Base-by-base conservation (phyloP, 2,329 filamentous ascomycete genomes). In the Cryphonectria carpinicola region DNA sequence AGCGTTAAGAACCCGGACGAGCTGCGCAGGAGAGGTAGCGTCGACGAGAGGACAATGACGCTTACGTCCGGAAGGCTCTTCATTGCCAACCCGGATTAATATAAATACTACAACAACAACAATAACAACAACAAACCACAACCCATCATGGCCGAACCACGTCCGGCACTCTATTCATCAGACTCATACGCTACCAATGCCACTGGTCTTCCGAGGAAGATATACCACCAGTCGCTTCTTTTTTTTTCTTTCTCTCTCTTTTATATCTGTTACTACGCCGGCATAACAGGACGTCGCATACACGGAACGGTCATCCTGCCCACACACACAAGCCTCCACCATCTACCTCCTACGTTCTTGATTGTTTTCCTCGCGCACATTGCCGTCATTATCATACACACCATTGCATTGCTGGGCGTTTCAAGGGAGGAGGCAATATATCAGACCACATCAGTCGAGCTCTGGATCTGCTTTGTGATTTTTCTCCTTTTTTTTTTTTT, bases 61-160 rank as follows among this genome's bases (percentile, higher is more conserved):
- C 90, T 96, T 79, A 89, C 88, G 28, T 86, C 88, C 39, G 90
- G 90, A 65, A 88, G 93, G 73, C 86, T 97, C 71, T 96, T 93
- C 80, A 94, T 97, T 77, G 93, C 93, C 76, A 97, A 97, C 80
- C 93, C 93, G 25, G 93, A 96, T 80, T 88, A 81, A 72, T 70
- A 64, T 32, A 13, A 25, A 62, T 17, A 10, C 32, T 32, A 61
- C 28, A 28, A 28, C 28, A 28, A 28, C 28, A 28, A 28, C 28
- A 28, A 28, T 3, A 32, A 32, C 32, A n/a, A 19, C 58, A n/a
- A n/a, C 32, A 28, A 60, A 35, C 3, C 60, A 62, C 19, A 62
- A 19, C 35, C 19, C 19, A 41, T 11, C 35, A 25, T 62, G n/a
- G 10, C 60, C 10, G n/a, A n/a, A 19, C 11, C 22, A 25, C 13